Conservation (phyloP, 768 basidiomycete species). For the Tylopilus sp. region DNA sequence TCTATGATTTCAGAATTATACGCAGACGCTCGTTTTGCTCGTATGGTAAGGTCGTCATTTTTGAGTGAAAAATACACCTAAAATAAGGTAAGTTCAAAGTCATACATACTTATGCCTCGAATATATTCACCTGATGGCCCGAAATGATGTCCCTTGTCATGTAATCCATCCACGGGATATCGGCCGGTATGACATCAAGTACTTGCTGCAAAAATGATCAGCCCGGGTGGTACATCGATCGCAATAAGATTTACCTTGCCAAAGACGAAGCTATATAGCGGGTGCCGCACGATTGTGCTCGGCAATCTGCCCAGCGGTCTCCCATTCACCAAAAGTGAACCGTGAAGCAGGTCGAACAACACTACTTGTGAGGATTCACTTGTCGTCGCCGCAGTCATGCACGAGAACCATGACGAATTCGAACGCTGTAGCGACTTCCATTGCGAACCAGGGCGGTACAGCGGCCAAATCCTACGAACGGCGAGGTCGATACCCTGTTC, state of each 20-base stretch:
- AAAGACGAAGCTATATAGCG: constrained; percentile 21
- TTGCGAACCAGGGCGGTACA: constrained; percentile 22
- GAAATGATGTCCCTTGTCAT: constrained; percentile 16
- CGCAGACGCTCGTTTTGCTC: constrained; percentile 3
- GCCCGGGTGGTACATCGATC: no score
- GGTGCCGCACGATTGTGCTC: constrained; percentile 11
- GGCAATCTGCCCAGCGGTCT: constrained; percentile 26
- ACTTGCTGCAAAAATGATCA: constrained; percentile 17
- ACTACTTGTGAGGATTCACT: constrained; percentile 20
- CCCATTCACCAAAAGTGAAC: constrained; percentile 27
- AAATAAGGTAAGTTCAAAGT: background rate
- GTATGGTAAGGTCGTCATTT: constrained; percentile 1
- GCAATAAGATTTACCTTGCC: constrained; percentile 12
- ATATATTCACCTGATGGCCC: constrained; percentile 16
- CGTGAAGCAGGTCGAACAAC: constrained; percentile 22
- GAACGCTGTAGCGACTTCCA: constrained; percentile 16
- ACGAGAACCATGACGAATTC: constrained; percentile 23
- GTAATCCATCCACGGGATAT: constrained; percentile 26
- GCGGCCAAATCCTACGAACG: constrained; percentile 17
- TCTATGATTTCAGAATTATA: constrained; percentile 7
- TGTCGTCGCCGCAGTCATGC: constrained; percentile 8
- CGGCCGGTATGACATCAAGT: constrained; percentile 8
- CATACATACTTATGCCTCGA: background rate
- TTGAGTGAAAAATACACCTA: constrained; percentile 22
- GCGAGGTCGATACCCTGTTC: constrained; percentile 19